Evolutionary conservation across 163 green algal species (phyloP), one percentile per base, ranked within the genome.

Genomic region (Chlamydomonas reinhardtii): DNA sequence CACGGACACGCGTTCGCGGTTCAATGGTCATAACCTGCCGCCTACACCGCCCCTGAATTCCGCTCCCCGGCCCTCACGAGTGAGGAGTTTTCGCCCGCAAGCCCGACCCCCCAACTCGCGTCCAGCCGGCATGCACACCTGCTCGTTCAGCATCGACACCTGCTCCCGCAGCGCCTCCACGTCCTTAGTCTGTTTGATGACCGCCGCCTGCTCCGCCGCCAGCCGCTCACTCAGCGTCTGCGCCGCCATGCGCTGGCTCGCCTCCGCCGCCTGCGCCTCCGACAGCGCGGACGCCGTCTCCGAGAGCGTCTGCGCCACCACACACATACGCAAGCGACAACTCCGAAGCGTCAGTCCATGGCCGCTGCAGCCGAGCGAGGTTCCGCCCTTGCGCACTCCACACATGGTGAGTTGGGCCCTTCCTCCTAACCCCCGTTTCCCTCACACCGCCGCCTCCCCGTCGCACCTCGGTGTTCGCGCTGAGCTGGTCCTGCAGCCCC

Each of bases 161-260:
- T 88, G 83, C 66, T 73, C 83, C 64, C 34, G 24, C 32, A 83
- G 64, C 32, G 29, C 37, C 65, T 84, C 65, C 35, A 88, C 66
- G 14, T 84, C 73, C 48, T 56, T 25, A 4, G 27, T 74, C 74
- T 80, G 83, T 54, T 73, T 72, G 35, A 88, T 73, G 19, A 74
- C 83, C 31, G 35, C 73, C 48, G 83, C 83, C 64, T 88, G 83
- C 64, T 88, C 83, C 32, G 52, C 72, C 8, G 83, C 83, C 74
- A 88, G 74, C 74, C 72, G 74, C 74, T 76, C 74, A 35, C 83
- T 88, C 20, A 88, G 64, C 25, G 83, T 74, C 83, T 88, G 69
- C 9, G 83, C 66, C 11, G 83, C 83, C 29, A 32, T 78, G 64
- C 83, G 83, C 73, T 88, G 83, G 31, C 48, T 68, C 43, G 32